These are phyloP conservation scores for Laburnicola sp. DNA, from an alignment of 2,329 filamentous ascomycete species.

Conservation along the genomic window DNA sequence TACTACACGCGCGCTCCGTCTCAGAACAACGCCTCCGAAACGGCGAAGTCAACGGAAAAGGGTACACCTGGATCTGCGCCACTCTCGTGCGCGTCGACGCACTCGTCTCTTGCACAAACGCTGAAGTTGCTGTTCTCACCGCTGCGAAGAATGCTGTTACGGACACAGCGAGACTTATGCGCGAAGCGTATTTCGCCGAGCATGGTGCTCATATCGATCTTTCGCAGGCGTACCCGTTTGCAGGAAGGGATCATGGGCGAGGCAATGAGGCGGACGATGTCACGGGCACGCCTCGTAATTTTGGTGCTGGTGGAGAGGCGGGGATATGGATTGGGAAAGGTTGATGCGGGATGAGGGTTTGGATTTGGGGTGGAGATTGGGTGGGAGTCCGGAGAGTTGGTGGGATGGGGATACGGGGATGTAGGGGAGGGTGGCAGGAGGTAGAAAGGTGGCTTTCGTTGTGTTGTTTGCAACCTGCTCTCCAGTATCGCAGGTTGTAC, in stretches of 20 bases:
- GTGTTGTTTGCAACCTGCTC: too few species aligned
- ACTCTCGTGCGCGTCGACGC: conserved; percentile 32
- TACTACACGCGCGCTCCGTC: conserved; percentile 13
- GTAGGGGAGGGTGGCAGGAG: too few species aligned
- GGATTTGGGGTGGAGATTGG: conserved; percentile 11
- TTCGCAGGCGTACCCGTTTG: background rate
- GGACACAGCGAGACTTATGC: conserved; percentile 20
- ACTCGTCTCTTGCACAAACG: conserved; percentile 16
- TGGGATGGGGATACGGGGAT: conserved; percentile 4
- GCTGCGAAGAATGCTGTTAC: conserved; percentile 22
- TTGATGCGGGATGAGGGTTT: conserved; percentile 12
- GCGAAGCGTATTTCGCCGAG: conserved; percentile 23
- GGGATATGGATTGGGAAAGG: conserved; percentile 12
- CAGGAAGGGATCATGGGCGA: conserved; percentile 14
- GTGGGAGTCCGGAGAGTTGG: conserved; percentile 15
- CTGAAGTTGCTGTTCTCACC: conserved; percentile 22
- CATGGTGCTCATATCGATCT: conserved; percentile 28
- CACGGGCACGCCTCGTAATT: background rate
- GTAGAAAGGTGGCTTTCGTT: too few species aligned
- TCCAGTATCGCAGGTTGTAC: too few species aligned
- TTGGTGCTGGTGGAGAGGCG: background rate
- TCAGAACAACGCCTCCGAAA: conserved; percentile 20
- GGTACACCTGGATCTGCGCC: conserved; percentile 21
- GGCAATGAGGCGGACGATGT: conserved; percentile 15
- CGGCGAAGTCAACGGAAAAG: conserved; percentile 36